These are phyloP conservation scores for Pilobolus umbonatus DNA, from an alignment of 192 early-diverging fungal species.

Conservation along the genomic window DNA sequence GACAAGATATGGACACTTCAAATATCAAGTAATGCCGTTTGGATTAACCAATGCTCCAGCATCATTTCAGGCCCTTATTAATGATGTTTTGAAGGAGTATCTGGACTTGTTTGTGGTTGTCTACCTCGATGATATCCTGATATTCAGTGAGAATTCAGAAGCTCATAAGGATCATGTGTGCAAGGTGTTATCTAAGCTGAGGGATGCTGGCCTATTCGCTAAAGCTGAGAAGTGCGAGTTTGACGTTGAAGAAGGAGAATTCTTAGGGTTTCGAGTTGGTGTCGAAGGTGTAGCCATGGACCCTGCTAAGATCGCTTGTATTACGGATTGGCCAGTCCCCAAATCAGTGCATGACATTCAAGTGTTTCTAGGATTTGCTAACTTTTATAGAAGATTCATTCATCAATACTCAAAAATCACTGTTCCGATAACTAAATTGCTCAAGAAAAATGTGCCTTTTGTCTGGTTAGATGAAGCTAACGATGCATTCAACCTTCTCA, in stretches of 20 bases:
- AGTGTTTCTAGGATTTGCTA: too few species aligned
- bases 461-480: background rate
- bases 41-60: too few species aligned
- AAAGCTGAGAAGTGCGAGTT: too few species aligned
- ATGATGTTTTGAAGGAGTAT: constrained; percentile 37
- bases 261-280: constrained; percentile 18
- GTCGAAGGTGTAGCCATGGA: constrained; percentile 7
- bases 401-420: too few species aligned
- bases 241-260: background rate
- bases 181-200: constrained; percentile 3
- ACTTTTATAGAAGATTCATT: too few species aligned
- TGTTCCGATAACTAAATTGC: too few species aligned
- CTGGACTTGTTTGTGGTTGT: constrained; percentile 31
- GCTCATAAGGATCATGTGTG: constrained; percentile 24
- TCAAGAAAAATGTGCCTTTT: background rate
- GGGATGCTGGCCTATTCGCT: background rate
- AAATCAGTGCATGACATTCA: background rate
- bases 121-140: too few species aligned
- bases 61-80: constrained; percentile 50
- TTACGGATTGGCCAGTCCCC: constrained; percentile 22
- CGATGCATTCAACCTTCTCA: background rate
- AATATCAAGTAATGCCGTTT: constrained; percentile 54
- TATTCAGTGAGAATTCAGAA: constrained; percentile 20
- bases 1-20: constrained; percentile 39
- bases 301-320: constrained; percentile 16